These are phyloP conservation scores for Chaetothyriales sp. DNA, from an alignment of 2,329 filamentous ascomycete species.

Conservation along the genomic window DNA sequence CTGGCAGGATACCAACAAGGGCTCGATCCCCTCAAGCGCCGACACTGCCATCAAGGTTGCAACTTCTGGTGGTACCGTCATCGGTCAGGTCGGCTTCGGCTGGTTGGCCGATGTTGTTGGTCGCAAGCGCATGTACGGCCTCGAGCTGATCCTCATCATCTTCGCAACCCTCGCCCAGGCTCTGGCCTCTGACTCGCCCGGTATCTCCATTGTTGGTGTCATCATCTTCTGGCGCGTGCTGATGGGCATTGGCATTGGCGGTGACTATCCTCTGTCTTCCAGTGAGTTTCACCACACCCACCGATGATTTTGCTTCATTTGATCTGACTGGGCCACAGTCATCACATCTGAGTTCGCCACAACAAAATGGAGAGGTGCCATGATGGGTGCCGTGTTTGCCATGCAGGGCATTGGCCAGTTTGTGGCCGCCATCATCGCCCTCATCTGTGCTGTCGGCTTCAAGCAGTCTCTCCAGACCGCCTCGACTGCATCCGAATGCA, in stretches of 20 bases:
- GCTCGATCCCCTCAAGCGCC: conserved; percentile 47
- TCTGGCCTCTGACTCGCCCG: conserved; percentile 46
- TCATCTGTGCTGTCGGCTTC: conserved; percentile 60
- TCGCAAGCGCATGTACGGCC: conserved; percentile 70
- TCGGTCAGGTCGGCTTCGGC: conserved; percentile 70
- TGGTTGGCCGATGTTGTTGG: conserved; percentile 63
- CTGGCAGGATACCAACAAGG: conserved; percentile 42
- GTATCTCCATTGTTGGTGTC: conserved; percentile 39
- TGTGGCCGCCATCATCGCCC: conserved; percentile 55
- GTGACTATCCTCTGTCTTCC: conserved; percentile 67
- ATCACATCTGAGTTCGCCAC: conserved; percentile 48
- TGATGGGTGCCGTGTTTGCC: conserved; percentile 76
- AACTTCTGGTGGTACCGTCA: conserved; percentile 66
- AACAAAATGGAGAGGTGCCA: conserved; percentile 70
- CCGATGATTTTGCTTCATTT: conserved; percentile 21
- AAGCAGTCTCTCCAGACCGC: conserved; percentile 45
- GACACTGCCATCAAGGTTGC: conserved; percentile 77
- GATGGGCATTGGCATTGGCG: conserved; percentile 66
- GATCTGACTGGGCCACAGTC: conserved; percentile 1
- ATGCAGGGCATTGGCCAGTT: conserved; percentile 80
- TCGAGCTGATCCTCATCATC: conserved; percentile 68
- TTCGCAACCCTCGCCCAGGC: conserved; percentile 60
- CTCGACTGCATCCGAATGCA: conserved; percentile 40
- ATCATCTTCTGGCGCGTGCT: conserved; percentile 70
- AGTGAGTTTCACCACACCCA: conserved; percentile 48